Evolutionary conservation across 331 rosid genomes (phyloP).

Genomic region (Arachis monticola): DNA sequence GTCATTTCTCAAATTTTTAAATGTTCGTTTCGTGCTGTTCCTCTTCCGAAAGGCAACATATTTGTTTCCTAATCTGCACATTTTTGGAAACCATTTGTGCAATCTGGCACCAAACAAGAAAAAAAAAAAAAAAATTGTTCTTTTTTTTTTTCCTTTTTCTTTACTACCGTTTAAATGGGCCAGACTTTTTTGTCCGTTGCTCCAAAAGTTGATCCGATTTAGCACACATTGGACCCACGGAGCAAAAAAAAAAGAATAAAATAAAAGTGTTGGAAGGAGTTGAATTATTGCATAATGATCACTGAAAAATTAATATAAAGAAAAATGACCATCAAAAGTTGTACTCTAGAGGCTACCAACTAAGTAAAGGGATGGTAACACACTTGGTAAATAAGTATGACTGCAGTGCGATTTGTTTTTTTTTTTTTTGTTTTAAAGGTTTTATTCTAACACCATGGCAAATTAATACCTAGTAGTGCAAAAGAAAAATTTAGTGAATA

Average conservation of each 20-base stretch:
- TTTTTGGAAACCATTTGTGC: slow-evolving; percentile 27
- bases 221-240: neutral
- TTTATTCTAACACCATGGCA: too few species aligned
- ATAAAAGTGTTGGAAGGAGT: neutral
- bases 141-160: neutral
- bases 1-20: slow-evolving; percentile 32
- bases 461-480: too few species aligned
- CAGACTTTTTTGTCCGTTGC: neutral
- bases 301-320: too few species aligned
- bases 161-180: slow-evolving; percentile 2
- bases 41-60: slow-evolving; percentile 33
- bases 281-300: neutral
- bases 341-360: too few species aligned
- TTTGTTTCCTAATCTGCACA: slow-evolving; percentile 36
- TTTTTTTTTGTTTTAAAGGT: too few species aligned
- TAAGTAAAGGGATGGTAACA: too few species aligned
- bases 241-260: too few species aligned
- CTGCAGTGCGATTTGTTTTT: too few species aligned
- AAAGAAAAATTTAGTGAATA: too few species aligned
- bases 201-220: neutral
- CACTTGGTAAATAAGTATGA: too few species aligned
- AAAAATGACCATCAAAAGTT: too few species aligned
- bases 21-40: slow-evolving; percentile 15
- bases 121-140: too few species aligned
- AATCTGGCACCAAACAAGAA: neutral